Evolutionary conservation across 805 yeast species (phyloP).

Genomic region (Candida xyloterini): DNA sequence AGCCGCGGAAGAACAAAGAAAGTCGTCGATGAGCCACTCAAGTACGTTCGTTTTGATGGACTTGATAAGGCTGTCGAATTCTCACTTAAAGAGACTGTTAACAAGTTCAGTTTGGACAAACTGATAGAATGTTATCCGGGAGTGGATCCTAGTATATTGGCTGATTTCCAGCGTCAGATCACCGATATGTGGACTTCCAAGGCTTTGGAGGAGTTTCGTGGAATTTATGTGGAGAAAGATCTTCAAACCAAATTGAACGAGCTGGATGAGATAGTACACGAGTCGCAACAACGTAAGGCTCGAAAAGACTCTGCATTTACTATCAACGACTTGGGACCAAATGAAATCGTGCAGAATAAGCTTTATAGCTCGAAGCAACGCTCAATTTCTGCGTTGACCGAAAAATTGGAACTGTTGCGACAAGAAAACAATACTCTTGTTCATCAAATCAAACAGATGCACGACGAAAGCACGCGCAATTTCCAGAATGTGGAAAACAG

Average conservation of each 20-base stretch:
- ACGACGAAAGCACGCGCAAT: slow-evolving; percentile 9
- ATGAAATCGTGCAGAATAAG: slow-evolving; percentile 22
- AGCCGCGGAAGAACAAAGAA: slow-evolving; percentile 6
- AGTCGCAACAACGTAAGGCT: slow-evolving; percentile 29
- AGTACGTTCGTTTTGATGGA: slow-evolving; percentile 32
- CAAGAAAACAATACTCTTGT: slow-evolving; percentile 15
- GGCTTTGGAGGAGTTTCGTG: slow-evolving; percentile 43
- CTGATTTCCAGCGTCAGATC: slow-evolving; percentile 44
- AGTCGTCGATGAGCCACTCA: slow-evolving; percentile 2
- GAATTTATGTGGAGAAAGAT: slow-evolving; percentile 44
- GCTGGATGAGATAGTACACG: slow-evolving; percentile 45
- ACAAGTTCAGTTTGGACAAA: slow-evolving; percentile 42
- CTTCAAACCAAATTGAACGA: slow-evolving; percentile 42
- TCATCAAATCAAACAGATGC: slow-evolving; percentile 10
- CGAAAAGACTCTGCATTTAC: slow-evolving; percentile 14
- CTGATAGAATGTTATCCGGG: slow-evolving; percentile 45
- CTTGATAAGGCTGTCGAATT: slow-evolving; percentile 35
- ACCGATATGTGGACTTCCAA: slow-evolving; percentile 41
- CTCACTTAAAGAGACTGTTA: slow-evolving; percentile 41
- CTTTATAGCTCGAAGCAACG: slow-evolving; percentile 14
- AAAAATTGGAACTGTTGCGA: slow-evolving; percentile 17
- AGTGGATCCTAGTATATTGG: slow-evolving; percentile 40
- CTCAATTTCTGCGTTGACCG: slow-evolving; percentile 14
- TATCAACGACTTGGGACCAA: slow-evolving; percentile 21
- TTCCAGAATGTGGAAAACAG: slow-evolving; percentile 10